A percentile compares a stretch with the other conserved stretches of the same genome.
Evolutionary conservation across 805 yeast genomes (phyloP).

Genomic region (Danielia reshetovae): DNA sequence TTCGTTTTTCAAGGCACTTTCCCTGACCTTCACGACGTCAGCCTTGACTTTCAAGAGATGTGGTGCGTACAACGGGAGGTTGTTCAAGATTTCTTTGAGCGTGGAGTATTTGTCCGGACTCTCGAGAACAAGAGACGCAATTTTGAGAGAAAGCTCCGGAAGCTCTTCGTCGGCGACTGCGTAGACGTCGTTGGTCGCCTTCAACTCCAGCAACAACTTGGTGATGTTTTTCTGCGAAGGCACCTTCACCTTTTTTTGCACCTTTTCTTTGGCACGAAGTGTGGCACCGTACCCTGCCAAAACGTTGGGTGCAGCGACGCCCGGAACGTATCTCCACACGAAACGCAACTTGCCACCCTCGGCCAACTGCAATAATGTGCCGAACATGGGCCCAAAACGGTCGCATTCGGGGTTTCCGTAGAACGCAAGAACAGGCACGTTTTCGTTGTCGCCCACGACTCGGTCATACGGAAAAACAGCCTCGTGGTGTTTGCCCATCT

Average conservation of each 20-base stretch:
- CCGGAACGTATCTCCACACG: conserved; percentile 68
- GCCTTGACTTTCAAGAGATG: conserved; percentile 5
- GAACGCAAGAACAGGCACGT: conserved; percentile 53
- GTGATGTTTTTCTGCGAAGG: not conserved
- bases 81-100: conserved; percentile 5
- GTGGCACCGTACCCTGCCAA: conserved; percentile 61
- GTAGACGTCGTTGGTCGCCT: too few species aligned
- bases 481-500: conserved; percentile 42
- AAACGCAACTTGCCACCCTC: conserved; percentile 63
- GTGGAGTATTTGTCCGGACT: not conserved
- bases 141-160: conserved; percentile 5
- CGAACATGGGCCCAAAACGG: conserved; percentile 54
- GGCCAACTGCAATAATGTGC: conserved; percentile 57
- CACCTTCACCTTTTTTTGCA: not conserved
- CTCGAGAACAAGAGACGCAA: conserved; percentile 7
- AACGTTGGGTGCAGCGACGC: conserved; percentile 18
- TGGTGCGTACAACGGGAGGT: conserved; percentile 13
- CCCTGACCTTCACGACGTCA: conserved; percentile 9
- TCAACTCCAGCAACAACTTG: conserved; percentile 3
- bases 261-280: conserved; percentile 7
- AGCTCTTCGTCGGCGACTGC: conserved; percentile 3
- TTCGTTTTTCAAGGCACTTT: conserved; percentile 26
- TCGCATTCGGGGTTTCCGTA: conserved; percentile 61
- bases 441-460: conserved; percentile 49
- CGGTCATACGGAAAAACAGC: conserved; percentile 52